A percentile compares a stretch with the other conserved stretches of the same genome.
These are phyloP conservation scores for Cytospora chrysosperma DNA, from an alignment of 2,329 filamentous ascomycete genomes.

Conservation along the genomic window DNA sequence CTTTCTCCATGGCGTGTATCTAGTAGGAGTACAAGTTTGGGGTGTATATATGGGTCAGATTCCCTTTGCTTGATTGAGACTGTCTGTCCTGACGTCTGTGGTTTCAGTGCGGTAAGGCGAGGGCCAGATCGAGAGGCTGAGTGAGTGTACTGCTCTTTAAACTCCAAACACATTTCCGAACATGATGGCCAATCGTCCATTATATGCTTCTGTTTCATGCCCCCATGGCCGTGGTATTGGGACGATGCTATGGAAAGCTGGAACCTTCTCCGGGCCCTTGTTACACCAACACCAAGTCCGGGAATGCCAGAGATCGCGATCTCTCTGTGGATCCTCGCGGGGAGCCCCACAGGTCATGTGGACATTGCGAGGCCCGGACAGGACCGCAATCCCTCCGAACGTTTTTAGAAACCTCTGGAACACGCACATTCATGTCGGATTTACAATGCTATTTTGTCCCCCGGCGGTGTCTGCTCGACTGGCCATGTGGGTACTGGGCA, in stretches of 20 bases:
- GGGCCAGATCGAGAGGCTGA: neutral
- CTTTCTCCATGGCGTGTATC: neutral
- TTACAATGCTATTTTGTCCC: neutral
- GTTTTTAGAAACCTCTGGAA: neutral
- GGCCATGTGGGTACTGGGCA: neutral
- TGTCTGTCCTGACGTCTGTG: neutral
- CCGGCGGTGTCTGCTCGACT: neutral
- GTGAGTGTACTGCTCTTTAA: neutral
- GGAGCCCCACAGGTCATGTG: slow-evolving; percentile 9
- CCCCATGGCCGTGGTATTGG: neutral
- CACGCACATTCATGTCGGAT: neutral
- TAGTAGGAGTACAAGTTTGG: no score
- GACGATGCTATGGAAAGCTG: neutral
- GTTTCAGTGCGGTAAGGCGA: slow-evolving; percentile 4
- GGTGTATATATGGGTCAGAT: neutral
- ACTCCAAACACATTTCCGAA: neutral
- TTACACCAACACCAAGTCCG: neutral
- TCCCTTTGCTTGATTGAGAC: neutral
- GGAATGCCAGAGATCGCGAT: slow-evolving; percentile 9
- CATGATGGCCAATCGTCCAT: slow-evolving; percentile 4
- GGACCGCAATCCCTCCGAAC: neutral
- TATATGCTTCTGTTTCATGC: slow-evolving; percentile 11
- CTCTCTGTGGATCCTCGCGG: slow-evolving; percentile 3
- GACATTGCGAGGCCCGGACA: slow-evolving; percentile 2
- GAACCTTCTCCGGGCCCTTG: neutral